A percentile compares a stretch with the other conserved stretches of the same genome.
These are phyloP conservation scores for Pseudopyricularia cyperi DNA, from an alignment of 2,329 filamentous ascomycete genomes.

Conservation along the genomic window DNA sequence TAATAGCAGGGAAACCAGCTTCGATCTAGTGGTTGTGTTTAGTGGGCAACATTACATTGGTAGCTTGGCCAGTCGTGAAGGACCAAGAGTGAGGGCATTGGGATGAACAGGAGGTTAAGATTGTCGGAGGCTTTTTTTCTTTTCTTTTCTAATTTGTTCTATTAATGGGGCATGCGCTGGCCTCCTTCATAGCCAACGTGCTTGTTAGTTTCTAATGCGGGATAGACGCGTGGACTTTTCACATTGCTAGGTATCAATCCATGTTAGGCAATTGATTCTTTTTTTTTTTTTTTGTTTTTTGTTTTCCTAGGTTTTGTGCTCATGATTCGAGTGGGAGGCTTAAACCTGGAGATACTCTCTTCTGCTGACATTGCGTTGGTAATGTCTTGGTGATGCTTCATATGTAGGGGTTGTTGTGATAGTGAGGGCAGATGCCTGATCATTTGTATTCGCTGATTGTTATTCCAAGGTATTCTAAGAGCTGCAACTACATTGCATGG, in stretches of 20 bases:
- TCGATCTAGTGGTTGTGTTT: background rate
- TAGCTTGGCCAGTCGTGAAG: background rate
- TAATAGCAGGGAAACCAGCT: background rate
- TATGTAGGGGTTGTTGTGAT: too few species aligned
- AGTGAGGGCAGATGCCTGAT: too few species aligned
- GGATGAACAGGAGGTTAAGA: background rate
- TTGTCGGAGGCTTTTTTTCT: background rate
- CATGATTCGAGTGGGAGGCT: background rate
- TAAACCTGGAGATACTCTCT: too few species aligned
- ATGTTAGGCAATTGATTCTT: background rate
- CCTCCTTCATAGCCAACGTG: background rate
- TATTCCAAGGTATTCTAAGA: slow-evolving; percentile 37
- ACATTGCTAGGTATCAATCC: background rate
- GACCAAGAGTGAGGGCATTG: background rate
- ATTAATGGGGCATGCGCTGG: background rate
- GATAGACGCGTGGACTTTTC: background rate
- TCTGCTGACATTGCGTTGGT: too few species aligned
- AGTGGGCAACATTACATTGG: background rate
- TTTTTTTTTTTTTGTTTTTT: background rate
- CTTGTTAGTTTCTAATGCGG: background rate
- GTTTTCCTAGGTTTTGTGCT: background rate
- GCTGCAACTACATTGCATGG: slow-evolving; percentile 91
- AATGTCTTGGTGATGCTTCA: too few species aligned
- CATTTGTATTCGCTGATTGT: background rate
- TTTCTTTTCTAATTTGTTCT: background rate